Base-by-base conservation (phyloP, 2,329 filamentous ascomycete genomes). In the Calonectria montana region DNA sequence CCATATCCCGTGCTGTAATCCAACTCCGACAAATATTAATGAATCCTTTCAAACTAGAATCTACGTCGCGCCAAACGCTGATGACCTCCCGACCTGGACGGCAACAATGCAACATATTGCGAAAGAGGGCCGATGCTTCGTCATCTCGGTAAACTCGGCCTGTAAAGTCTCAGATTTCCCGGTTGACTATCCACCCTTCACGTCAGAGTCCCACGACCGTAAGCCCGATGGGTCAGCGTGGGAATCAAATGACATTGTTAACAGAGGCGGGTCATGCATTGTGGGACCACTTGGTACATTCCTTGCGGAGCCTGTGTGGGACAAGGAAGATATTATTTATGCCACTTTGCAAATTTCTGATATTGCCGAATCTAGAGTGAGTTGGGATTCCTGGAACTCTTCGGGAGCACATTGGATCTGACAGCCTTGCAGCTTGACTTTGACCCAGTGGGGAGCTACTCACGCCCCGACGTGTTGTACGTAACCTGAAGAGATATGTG, bases 321-420 rank as follows among this genome's bases (percentile, higher is more conserved):
- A 62, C 39, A 62, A 62, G n/a, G 57, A 62, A 23, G 57, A 62
- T 15, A 31, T 62, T 10, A 62, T 62, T 31, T 62, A 62, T n/a
- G 57, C 57, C 5, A 45, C 57, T 5, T 16, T 62, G 23, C 23
- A 45, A 45, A 29, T 21, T 21, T 62, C 57, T 16, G 57, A 62
- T 39, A 45, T 62, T 45, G 21, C 57, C 25, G 57, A 62, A 62
- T 62, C 57, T 1, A 41, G 57, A 39, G 57, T 62, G 45, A 8
- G 37, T 62, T 41, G 2, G 10, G 3, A 4, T 13, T 29, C 8
- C 9, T 15, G 16, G 35, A 25, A 15, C 12, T 8, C 6, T 7
- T 41, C 23, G 27, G 13, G 9, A 41, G 2, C 2, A 8, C 57
- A 29, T 12, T n/a, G 35, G 7, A 3, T 16, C 57, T 62, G 2